phyloP scores from a whole-genome alignment of 495 filamentous ascomycete genomes.

The Penicillium subrubescens region DNA sequence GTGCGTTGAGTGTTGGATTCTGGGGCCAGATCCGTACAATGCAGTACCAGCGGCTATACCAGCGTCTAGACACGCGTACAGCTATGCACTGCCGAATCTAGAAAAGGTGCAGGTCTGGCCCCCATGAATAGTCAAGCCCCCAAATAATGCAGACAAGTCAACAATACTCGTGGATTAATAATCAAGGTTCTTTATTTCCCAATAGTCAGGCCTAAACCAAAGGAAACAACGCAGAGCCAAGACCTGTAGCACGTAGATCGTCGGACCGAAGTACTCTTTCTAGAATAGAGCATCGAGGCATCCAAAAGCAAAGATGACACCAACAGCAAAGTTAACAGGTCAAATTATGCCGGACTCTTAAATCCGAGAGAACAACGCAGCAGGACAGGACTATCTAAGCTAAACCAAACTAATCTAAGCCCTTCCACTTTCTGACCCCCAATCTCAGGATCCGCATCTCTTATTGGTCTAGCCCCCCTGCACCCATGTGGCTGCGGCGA shows the following conservation, averaged over 20 bases:
- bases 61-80: neutral
- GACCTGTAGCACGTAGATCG: neutral
- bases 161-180: neutral
- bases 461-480: conserved; percentile 2
- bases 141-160: neutral
- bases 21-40: neutral
- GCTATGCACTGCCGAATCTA: neutral
- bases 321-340: neutral
- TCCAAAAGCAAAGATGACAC: neutral
- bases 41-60: conserved; percentile 1
- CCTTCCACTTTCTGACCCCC: neutral
- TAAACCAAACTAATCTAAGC: neutral
- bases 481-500: conserved; percentile 18
- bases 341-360: neutral
- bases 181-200: neutral
- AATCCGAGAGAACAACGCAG: neutral
- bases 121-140: neutral
- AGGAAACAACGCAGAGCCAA: neutral
- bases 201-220: neutral
- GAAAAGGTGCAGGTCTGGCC: neutral
- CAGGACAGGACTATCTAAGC: neutral
- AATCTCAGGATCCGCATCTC: too few species aligned
- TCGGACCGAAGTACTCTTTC: neutral
- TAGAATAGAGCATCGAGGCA: neutral
- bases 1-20: neutral